Evolutionary conservation across 1,284 basidiomycete species (phyloP).

Genomic region (Trichosporon sp.): DNA sequence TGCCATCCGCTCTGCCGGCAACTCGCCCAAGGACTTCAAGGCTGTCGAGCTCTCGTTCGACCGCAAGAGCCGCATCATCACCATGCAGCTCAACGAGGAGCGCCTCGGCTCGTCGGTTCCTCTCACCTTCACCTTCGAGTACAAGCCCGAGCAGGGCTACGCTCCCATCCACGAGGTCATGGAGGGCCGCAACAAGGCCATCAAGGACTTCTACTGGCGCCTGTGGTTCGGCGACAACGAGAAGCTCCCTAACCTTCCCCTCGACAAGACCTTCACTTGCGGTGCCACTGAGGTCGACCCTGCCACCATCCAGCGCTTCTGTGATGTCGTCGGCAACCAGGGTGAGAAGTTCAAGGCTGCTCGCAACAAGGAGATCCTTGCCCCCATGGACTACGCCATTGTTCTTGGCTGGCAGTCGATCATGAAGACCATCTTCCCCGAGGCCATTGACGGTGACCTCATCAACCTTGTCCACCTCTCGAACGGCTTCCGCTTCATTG

Average conservation of each 20-base stretch:
- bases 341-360: constrained; percentile 77
- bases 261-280: constrained; percentile 70
- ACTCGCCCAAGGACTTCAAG: constrained; percentile 67
- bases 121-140: constrained; percentile 73
- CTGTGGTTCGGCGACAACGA: constrained; percentile 88
- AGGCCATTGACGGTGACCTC: constrained; percentile 81
- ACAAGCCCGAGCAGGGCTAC: constrained; percentile 81
- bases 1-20: constrained; percentile 70
- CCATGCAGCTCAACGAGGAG: constrained; percentile 78
- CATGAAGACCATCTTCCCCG: constrained; percentile 95
- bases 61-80: constrained; percentile 56
- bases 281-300: constrained; percentile 75
- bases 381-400: constrained; percentile 98
- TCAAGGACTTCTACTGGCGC: constrained; percentile 96
- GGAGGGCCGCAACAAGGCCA: constrained; percentile 76
- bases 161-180: constrained; percentile 90
- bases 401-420: constrained; percentile 97
- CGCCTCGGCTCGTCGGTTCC: constrained; percentile 71
- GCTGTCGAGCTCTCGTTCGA: constrained; percentile 70
- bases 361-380: constrained; percentile 64
- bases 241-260: constrained; percentile 64
- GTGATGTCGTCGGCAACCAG: constrained; percentile 87
- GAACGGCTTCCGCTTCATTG: constrained; percentile 87
- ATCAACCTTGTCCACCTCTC: constrained; percentile 94
- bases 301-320: constrained; percentile 77